Conservation (phyloP, 139 green algal species). For the Nannochloris sp. region DNA sequence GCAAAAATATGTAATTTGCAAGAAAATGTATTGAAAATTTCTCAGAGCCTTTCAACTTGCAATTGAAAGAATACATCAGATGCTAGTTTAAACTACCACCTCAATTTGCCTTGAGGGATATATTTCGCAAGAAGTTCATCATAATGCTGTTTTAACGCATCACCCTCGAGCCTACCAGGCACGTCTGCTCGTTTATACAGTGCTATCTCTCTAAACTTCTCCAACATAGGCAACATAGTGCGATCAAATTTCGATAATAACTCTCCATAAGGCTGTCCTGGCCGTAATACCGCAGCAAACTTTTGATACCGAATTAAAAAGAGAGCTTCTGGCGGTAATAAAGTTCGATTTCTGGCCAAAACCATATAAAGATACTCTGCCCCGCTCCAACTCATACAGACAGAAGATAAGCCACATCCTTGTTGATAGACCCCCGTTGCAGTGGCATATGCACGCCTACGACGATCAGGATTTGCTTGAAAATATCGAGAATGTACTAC, state of each 20-base stretch:
- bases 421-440: slow-evolving; percentile 52
- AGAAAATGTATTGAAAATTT: too few species aligned
- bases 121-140: slow-evolving; percentile 59
- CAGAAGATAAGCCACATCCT: slow-evolving; percentile 31
- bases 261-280: slow-evolving; percentile 50
- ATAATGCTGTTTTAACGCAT: slow-evolving; percentile 54
- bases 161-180: not conserved
- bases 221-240: slow-evolving; percentile 57
- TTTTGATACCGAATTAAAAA: slow-evolving; percentile 63
- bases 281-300: slow-evolving; percentile 34
- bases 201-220: slow-evolving; percentile 55
- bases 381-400: slow-evolving; percentile 62
- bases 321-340: slow-evolving; percentile 63
- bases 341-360: slow-evolving; percentile 47
- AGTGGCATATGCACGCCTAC: slow-evolving; percentile 43
- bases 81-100: slow-evolving; percentile 40
- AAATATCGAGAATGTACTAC: slow-evolving; percentile 56
- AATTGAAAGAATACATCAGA: too few species aligned
- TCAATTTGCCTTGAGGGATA: slow-evolving; percentile 39
- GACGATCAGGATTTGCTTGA: slow-evolving; percentile 65
- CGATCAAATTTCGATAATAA: slow-evolving; percentile 55
- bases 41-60: too few species aligned
- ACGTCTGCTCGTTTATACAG: slow-evolving; percentile 23
- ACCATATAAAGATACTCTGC: slow-evolving; percentile 83
- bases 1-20: too few species aligned